Evolutionary conservation across 805 yeast genomes (phyloP).

Genomic region (Pichia californica): DNA sequence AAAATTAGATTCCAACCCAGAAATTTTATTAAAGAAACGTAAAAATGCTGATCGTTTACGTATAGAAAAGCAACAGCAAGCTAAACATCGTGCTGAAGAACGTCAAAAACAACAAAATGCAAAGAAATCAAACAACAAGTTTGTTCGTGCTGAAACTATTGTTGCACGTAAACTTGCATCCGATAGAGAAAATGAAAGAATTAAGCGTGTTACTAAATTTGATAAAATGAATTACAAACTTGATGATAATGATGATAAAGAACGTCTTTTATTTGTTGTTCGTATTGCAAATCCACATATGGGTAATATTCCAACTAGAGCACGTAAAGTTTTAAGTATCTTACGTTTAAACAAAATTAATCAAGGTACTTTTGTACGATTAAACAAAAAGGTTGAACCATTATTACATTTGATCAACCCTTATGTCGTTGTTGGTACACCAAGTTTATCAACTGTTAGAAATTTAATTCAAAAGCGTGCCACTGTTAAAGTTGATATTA

Average conservation of each 20-base stretch:
- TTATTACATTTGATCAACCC: slow-evolving; percentile 65
- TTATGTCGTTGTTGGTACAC: slow-evolving; percentile 66
- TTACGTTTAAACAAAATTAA: slow-evolving; percentile 55
- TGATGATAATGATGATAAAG: slow-evolving; percentile 21
- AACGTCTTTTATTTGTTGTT: slow-evolving; percentile 55
- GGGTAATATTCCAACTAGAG: slow-evolving; percentile 59
- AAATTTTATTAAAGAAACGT: slow-evolving; percentile 69
- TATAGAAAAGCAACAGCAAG: slow-evolving; percentile 65
- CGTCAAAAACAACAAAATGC: slow-evolving; percentile 38
- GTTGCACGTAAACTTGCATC: slow-evolving; percentile 61
- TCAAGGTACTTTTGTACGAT: slow-evolving; percentile 67
- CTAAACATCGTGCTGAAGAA: slow-evolving; percentile 43
- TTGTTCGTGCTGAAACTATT: slow-evolving; percentile 68
- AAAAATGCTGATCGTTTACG: slow-evolving; percentile 71
- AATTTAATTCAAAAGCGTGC: slow-evolving; percentile 74
- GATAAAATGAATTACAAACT: slow-evolving; percentile 32
- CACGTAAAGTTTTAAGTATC: slow-evolving; percentile 50
- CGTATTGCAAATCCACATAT: slow-evolving; percentile 62
- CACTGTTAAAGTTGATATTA: slow-evolving; percentile 34
- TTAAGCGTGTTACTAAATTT: slow-evolving; percentile 52
- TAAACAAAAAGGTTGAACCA: slow-evolving; percentile 52
- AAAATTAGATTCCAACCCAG: slow-evolving; percentile 56
- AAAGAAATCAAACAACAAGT: slow-evolving; percentile 40
- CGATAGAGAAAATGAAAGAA: slow-evolving; percentile 61
- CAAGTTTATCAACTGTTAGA: slow-evolving; percentile 68